These are phyloP conservation scores for Mariannaea sp. DNA, from an alignment of 2,329 filamentous ascomycete genomes.

Conservation along the genomic window DNA sequence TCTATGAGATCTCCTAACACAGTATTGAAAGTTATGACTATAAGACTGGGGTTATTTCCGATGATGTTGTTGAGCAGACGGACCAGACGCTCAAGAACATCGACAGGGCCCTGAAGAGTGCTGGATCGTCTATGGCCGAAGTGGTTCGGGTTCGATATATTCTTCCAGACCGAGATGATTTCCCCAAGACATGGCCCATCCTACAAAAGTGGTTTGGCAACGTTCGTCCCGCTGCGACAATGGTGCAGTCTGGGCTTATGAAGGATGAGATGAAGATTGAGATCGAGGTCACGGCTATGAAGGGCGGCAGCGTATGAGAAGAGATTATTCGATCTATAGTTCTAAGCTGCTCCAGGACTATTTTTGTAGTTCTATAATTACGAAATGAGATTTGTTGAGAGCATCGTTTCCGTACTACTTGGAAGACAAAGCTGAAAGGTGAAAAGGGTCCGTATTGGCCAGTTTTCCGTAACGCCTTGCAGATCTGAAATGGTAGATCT, in stretches of 20 bases:
- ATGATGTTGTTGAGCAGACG: conserved; percentile 52
- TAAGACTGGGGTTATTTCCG: conserved; percentile 50
- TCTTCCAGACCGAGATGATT: conserved; percentile 53
- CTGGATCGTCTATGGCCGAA: conserved; percentile 50
- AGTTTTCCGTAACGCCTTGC: too few species aligned
- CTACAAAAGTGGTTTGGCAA: conserved; percentile 55
- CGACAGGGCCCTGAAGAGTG: conserved; percentile 49
- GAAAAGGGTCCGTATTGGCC: too few species aligned
- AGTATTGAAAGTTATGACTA: conserved; percentile 55
- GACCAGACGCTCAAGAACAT: conserved; percentile 57
- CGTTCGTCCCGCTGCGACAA: conserved; percentile 58
- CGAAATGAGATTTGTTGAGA: neutral
- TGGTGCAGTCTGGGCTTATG: conserved; percentile 57
- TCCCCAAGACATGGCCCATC: conserved; percentile 55
- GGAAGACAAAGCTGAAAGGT: neutral
- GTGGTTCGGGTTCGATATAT: conserved; percentile 59
- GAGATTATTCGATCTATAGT: neutral
- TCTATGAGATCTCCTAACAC: neutral
- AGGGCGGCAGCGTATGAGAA: conserved; percentile 24
- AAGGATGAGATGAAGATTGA: conserved; percentile 54
- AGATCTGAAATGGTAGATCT: too few species aligned
- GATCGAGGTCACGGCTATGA: conserved; percentile 50
- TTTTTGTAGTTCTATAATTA: neutral
- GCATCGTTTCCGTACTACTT: neutral
- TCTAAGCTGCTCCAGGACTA: neutral